A percentile compares a stretch with the other conserved stretches of the same genome.
Evolutionary conservation across 2,329 filamentous ascomycete species (phyloP).

Genomic region (Didymella arachidicola): DNA sequence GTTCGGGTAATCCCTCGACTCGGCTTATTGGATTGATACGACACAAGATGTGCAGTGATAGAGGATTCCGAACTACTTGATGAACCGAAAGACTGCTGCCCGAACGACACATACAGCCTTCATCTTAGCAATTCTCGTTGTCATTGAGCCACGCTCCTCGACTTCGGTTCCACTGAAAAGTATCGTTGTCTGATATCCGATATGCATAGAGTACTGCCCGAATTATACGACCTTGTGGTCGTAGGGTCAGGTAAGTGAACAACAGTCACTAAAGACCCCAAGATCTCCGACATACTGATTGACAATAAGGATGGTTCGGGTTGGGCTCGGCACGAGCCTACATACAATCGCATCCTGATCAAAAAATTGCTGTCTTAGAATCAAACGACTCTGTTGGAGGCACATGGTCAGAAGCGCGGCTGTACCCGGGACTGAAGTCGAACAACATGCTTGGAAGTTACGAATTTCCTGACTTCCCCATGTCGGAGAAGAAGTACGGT

Average conservation of each 20-base stretch:
- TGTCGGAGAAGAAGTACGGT: constrained; percentile 12
- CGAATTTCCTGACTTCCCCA: constrained; percentile 14
- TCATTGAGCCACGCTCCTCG: background rate
- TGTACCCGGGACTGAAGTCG: constrained; percentile 6
- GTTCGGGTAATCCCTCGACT: background rate
- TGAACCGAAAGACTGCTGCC: background rate
- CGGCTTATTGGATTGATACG: background rate
- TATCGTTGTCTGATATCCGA: background rate
- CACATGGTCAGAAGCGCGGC: background rate
- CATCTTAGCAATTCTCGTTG: background rate
- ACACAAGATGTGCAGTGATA: background rate
- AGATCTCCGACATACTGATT: background rate
- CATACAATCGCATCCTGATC: background rate
- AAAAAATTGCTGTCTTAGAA: background rate
- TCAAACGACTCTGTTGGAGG: background rate
- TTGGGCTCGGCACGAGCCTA: background rate
- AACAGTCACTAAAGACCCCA: background rate
- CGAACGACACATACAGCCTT: background rate
- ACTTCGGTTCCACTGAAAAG: background rate
- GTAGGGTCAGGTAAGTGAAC: background rate
- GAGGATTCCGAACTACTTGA: background rate
- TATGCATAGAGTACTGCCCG: background rate
- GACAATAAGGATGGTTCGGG: background rate
- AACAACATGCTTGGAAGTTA: constrained; percentile 17
- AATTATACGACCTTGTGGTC: background rate